Conservation (phyloP, 2,329 filamentous ascomycete genomes). For the Arthrobotrys conoides region DNA sequence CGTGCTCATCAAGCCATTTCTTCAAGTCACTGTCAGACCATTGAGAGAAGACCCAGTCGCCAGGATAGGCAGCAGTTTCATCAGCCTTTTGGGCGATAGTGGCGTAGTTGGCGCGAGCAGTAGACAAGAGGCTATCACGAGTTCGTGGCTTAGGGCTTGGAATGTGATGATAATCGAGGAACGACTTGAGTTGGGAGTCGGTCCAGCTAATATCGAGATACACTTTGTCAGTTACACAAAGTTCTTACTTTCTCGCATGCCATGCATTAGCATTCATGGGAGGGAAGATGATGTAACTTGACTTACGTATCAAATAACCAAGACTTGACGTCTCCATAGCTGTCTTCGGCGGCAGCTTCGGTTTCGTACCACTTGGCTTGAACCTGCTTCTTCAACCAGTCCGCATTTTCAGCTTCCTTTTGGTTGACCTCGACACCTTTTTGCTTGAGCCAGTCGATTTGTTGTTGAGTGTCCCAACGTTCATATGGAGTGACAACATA, state of each 20-base stretch:
- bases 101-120: conserved; percentile 86
- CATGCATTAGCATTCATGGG: not conserved
- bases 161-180: conserved; percentile 89
- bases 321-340: conserved; percentile 81
- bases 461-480: conserved; percentile 79
- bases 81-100: conserved; percentile 80
- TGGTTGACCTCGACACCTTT: conserved; percentile 80
- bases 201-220: conserved; percentile 76
- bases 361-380: conserved; percentile 83
- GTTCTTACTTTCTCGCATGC: not conserved
- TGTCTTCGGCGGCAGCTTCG: conserved; percentile 80
- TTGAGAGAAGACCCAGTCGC: conserved; percentile 85
- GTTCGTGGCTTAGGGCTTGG: conserved; percentile 89
- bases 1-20: conserved; percentile 90
- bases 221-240: conserved; percentile 45
- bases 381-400: conserved; percentile 78
- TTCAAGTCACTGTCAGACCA: conserved; percentile 75
- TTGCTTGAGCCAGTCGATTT: conserved; percentile 77
- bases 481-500: conserved; percentile 82
- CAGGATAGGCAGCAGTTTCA: conserved; percentile 87
- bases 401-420: conserved; percentile 77
- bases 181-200: conserved; percentile 92
- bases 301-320: conserved; percentile 89
- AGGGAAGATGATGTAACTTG: conserved; percentile 1
- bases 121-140: conserved; percentile 83